Conservation (phyloP, 1,284 basidiomycete genomes). For the Albatrellus sp. region DNA sequence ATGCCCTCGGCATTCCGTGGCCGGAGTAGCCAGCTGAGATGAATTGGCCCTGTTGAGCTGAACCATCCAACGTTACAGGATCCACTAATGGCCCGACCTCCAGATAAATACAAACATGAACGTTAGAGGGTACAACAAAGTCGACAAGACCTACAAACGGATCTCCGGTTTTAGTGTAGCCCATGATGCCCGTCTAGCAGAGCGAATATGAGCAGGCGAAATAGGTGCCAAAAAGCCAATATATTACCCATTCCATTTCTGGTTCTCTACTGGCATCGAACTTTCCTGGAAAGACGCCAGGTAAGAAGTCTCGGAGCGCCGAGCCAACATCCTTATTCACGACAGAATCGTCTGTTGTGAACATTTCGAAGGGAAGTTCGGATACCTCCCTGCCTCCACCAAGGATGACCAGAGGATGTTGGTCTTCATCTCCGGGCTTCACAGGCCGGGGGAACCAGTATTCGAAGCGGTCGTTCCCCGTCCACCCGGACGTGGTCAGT, state of each 20-base stretch:
- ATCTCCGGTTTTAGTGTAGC: slow-evolving; percentile 48
- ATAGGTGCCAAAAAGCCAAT: slow-evolving; percentile 7
- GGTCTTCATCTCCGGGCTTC: slow-evolving; percentile 12
- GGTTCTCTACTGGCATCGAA: slow-evolving; percentile 33
- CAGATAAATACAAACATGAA: neutral
- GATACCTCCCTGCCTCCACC: slow-evolving; percentile 55
- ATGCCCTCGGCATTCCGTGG: slow-evolving; percentile 74
- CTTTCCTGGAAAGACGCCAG: slow-evolving; percentile 41
- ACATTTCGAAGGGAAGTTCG: slow-evolving; percentile 32
- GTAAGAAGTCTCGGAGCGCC: slow-evolving; percentile 45
- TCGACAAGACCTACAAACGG: slow-evolving; percentile 46
- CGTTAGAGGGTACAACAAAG: neutral
- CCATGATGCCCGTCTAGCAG: slow-evolving; percentile 72
- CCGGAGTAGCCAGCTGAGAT: slow-evolving; percentile 68
- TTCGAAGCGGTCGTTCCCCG: slow-evolving; percentile 40
- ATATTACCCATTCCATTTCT: slow-evolving; percentile 66
- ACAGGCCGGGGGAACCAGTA: slow-evolving; percentile 76
- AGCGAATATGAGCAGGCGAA: neutral
- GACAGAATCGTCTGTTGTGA: slow-evolving; percentile 48
- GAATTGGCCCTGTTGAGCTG: slow-evolving; percentile 44
- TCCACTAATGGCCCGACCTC: slow-evolving; percentile 57
- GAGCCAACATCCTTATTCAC: slow-evolving; percentile 35
- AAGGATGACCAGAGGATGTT: slow-evolving; percentile 52
- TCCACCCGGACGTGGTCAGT: slow-evolving; percentile 18
- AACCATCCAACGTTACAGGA: slow-evolving; percentile 10